Base-by-base conservation (phyloP, 2,329 filamentous ascomycete species). In the Juglanconis juglandina region DNA sequence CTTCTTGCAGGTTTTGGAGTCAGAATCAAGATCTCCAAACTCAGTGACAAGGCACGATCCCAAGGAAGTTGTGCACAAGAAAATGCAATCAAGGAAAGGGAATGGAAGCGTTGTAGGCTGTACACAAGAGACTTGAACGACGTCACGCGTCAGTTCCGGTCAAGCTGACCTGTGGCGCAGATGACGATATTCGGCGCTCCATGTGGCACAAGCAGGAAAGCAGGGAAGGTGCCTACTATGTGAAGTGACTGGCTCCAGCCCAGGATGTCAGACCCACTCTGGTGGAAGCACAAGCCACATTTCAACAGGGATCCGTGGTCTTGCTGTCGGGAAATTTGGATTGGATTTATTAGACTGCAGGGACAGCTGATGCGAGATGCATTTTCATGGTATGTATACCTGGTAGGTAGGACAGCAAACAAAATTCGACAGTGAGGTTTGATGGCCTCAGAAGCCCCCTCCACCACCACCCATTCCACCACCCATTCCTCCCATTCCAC, bases 101-200 rank as follows among this genome's bases (percentile, higher is more conserved):
- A 24, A 33, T 37, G 14, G 17, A 34, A 41, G 32, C 2, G 33
- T 24, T n/a, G 30, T 2, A 41, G 9, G 35, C 13, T n/a, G 46
- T 34, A 55, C 34, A 59, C 39, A 37, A 5, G 48, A 46, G 48
- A 54, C 50, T 51, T 41, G 50, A 42, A 41, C 57, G 57, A 59
- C 57, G 57, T 59, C 57, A 59, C 50, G 50, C 57, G 48, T 41
- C 39, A 24, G 30, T 55, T 34, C 49, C 47, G 56, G 56, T 39
- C 49, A 44, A 44, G 44, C 17, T 30, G 11, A 49, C 11, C 24
- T 59, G 57, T 59, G 57, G 51, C 57, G 57, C 52, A 59, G 52
- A 59, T 59, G 57, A 59, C 57, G 57, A 59, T 56, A 42, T n/a
- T 53, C 57, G 55, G 46, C 53, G 11, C 44, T 49, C 33, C 14